Evolutionary conservation across 371 early-diverging fungal species (phyloP).

Genomic region (Coemansia sp.): DNA sequence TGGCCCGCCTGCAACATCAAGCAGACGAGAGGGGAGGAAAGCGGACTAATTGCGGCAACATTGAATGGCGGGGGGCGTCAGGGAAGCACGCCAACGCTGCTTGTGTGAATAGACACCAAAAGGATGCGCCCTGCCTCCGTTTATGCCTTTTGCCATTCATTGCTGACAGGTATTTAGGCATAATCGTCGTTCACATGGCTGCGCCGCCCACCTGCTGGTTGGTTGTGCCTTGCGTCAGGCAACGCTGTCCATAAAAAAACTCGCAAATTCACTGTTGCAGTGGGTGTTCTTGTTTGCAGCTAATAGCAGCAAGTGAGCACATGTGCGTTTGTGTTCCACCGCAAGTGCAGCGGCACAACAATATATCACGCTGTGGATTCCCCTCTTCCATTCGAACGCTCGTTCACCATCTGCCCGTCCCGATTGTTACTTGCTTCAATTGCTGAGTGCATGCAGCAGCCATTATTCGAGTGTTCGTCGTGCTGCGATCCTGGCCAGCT

Average conservation of each 20-base stretch:
- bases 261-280: no score
- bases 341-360: not conserved
- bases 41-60: conserved; percentile 10
- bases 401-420: not conserved
- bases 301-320: not conserved
- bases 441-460: conserved; percentile 10
- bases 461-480: not conserved
- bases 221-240: conserved; percentile 3
- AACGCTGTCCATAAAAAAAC: not conserved
- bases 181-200: conserved; percentile 21
- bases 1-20: not conserved
- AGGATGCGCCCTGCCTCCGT: not conserved
- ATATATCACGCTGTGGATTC: not conserved
- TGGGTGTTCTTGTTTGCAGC: no score
- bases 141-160: conserved; percentile 3
- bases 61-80: not conserved
- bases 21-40: not conserved
- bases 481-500: conserved; percentile 2
- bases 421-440: conserved; percentile 2
- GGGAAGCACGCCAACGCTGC: not conserved
- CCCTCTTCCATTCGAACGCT: not conserved
- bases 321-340: not conserved
- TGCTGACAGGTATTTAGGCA: conserved; percentile 43
- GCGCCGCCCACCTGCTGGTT: conserved; percentile 1
- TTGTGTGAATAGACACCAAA: conserved; percentile 1